phyloP scores from a whole-genome alignment of 2,329 filamentous ascomycete genomes.

The Mariannaea sp. region DNA sequence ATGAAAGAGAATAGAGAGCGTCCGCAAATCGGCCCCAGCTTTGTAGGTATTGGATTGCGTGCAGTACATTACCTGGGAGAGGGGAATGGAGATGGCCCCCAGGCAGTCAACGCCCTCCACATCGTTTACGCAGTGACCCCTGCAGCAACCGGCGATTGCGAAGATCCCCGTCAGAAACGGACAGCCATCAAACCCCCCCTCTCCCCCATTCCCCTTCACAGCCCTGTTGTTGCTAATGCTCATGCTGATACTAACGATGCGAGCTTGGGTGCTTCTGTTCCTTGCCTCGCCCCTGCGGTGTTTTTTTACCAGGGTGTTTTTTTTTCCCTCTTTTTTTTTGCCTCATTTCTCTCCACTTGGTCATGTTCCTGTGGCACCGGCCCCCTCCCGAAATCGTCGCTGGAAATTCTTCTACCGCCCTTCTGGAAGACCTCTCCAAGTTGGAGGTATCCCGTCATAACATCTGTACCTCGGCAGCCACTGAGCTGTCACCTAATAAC shows the following conservation, averaged over 20 bases:
- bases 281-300: slow-evolving; percentile 3
- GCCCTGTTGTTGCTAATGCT: slow-evolving; percentile 1
- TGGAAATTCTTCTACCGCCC: slow-evolving; percentile 39
- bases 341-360: neutral
- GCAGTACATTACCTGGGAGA: too few relatives aligned
- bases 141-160: slow-evolving; percentile 15
- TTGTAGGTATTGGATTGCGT: slow-evolving; percentile 1
- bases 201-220: slow-evolving; percentile 1
- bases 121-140: slow-evolving; percentile 16
- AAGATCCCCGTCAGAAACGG: neutral
- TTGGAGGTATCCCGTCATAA: too few relatives aligned
- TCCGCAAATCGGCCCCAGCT: slow-evolving; percentile 29
- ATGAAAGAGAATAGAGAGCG: slow-evolving; percentile 7
- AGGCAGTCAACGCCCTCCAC: neutral
- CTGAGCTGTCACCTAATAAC: too few relatives aligned
- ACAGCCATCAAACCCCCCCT: neutral
- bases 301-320: too few relatives aligned
- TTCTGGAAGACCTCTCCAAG: slow-evolving; percentile 44
- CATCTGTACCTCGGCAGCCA: too few relatives aligned
- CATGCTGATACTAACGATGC: too few relatives aligned
- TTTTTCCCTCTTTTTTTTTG: too few relatives aligned
- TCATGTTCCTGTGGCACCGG: slow-evolving; percentile 3
- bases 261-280: slow-evolving; percentile 1
- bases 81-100: neutral
- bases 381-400: neutral